Conservation (phyloP, 2,329 filamentous ascomycete species). For the Graphiopsis chlorocephala region DNA sequence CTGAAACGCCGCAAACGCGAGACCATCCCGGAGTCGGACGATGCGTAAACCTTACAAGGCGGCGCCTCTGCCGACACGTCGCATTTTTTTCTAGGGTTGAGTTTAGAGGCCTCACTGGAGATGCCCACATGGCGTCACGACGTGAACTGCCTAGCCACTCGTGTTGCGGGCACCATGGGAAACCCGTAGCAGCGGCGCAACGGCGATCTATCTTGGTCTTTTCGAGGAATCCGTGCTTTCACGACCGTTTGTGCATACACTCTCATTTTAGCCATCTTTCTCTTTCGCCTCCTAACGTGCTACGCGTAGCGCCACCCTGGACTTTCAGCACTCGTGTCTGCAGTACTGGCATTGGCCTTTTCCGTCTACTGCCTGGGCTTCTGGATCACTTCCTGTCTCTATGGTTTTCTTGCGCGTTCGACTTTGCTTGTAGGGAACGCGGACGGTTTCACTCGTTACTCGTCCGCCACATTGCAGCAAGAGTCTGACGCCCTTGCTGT, state of each 20-base stretch:
- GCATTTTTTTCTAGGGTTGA: background rate
- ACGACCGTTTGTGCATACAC: background rate
- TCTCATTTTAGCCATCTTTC: background rate
- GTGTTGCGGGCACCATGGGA: slow-evolving; percentile 4
- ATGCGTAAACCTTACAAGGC: background rate
- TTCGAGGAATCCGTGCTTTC: background rate
- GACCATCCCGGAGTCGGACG: background rate
- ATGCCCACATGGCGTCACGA: background rate
- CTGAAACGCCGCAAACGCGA: background rate
- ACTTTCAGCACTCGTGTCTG: background rate
- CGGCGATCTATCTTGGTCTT: slow-evolving; percentile 1
- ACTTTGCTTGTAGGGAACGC: background rate
- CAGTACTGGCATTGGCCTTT: background rate
- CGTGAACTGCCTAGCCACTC: background rate
- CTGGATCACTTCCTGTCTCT: background rate
- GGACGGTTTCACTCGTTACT: background rate
- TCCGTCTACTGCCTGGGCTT: background rate
- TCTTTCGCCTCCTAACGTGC: background rate
- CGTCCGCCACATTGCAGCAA: background rate
- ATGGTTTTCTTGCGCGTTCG: background rate
- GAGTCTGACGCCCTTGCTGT: background rate
- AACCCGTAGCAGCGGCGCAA: background rate
- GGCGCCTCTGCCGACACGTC: background rate
- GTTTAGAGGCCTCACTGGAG: background rate
- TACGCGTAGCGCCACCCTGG: background rate